A percentile compares a stretch with the other conserved stretches of the same genome.
These are phyloP conservation scores for Helicocarpus griseus DNA, from an alignment of 2,329 filamentous ascomycete species.

Conservation along the genomic window DNA sequence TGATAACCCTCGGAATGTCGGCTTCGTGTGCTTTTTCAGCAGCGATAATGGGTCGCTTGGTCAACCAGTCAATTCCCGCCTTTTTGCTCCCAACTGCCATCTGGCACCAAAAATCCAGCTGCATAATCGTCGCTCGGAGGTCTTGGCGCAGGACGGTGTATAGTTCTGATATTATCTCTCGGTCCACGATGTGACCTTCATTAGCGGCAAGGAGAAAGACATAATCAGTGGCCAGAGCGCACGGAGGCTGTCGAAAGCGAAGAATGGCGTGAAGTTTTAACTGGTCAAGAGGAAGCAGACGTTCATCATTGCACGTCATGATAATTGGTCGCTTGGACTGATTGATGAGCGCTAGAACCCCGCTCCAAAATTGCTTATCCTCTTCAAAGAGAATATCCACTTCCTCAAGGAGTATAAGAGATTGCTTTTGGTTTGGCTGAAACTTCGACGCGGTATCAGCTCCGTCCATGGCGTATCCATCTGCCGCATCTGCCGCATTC, in stretches of 20 bases:
- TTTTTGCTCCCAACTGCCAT: constrained; percentile 85
- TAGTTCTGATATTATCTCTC: constrained; percentile 57
- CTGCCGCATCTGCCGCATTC: constrained; percentile 19
- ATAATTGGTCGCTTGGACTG: constrained; percentile 87
- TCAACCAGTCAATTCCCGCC: constrained; percentile 84
- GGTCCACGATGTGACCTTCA: constrained; percentile 72
- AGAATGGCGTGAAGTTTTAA: constrained; percentile 81
- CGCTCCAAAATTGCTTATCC: constrained; percentile 89
- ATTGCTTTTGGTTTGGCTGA: constrained; percentile 65
- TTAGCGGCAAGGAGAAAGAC: constrained; percentile 73
- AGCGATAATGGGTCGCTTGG: constrained; percentile 64
- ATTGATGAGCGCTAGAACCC: constrained; percentile 63
- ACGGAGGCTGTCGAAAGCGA: constrained; percentile 58
- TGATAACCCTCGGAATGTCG: constrained; percentile 65
- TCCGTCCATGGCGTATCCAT: constrained; percentile 10
- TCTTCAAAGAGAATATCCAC: constrained; percentile 90
- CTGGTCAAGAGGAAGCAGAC: constrained; percentile 62
- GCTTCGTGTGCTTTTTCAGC: constrained; percentile 59
- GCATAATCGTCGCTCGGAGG: constrained; percentile 68
- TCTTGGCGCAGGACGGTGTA: constrained; percentile 63
- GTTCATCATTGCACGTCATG: constrained; percentile 90
- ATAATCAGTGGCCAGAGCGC: constrained; percentile 64
- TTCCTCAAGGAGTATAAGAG: constrained; percentile 86
- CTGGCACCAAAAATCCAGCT: constrained; percentile 95
- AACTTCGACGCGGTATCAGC: constrained; percentile 13